Base-by-base conservation (phyloP, 805 yeast species). In the Torulaspora gathmanii region DNA sequence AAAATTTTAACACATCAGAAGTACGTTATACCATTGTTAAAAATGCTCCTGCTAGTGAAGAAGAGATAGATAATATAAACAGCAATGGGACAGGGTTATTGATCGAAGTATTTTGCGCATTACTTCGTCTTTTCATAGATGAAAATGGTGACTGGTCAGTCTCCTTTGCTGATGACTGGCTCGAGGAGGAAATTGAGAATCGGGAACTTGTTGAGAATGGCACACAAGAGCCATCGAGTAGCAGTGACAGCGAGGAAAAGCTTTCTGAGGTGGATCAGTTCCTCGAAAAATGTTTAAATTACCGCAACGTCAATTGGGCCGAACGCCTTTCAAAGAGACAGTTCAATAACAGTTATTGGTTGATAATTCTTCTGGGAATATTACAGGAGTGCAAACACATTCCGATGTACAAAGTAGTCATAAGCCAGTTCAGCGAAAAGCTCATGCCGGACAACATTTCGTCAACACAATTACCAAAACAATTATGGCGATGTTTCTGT, bases 341-440 rank as follows among this genome's bases (percentile, higher is more conserved):
- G 51, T 93, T 86, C 63, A 79, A 75, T 55, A 89, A 87, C 56
- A 95, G 96, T 3, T 80, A 79, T 44, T 91, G 97, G 96, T 83
- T 87, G 55, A 73, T 83, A 33, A 76, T 84, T 34, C 63, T 90
- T 34, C 62, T 89, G 39, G 96, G 96, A 26, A 70, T 89, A 2
- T 71, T 90, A 5, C 62, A 64, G 40, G 69, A 65, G 37, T 57
- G 64, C 40, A 50, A 49, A 29, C 59, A 58, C 33, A 43, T 65
- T 8, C 60, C 63, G 3, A 52, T 54, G 33, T 63, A 64, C 37
- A 50, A 57, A n/a, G 40, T 47, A 2, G 52, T 56, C 22, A 33
- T 78, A 80, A 16, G 70, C 73, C 39, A 78, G 79, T 71, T 72
- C 16, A 79, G 83, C 38, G 67, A 64, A 5, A 70, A 73, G 26